phyloP scores from a whole-genome alignment of 73 alveolate species.

The Paramecium bursaria region DNA sequence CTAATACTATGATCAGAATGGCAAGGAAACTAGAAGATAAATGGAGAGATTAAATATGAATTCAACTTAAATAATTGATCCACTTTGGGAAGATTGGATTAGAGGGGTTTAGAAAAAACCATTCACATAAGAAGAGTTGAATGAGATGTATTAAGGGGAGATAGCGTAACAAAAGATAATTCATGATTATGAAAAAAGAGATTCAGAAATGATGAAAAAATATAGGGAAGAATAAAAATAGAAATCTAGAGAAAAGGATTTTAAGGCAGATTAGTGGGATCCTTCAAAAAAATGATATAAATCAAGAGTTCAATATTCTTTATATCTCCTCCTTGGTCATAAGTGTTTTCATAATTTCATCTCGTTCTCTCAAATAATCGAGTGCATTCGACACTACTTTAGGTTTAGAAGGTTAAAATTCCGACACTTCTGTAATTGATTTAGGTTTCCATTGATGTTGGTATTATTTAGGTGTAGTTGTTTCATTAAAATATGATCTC shows the following conservation, averaged over 20 bases:
- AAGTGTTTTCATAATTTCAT: conserved; percentile 9
- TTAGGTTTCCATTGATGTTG: too few species aligned
- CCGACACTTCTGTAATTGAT: too few species aligned
- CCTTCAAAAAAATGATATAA: too few species aligned
- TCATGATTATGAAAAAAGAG: neutral
- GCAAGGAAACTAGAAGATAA: conserved; percentile 10
- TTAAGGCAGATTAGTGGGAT: too few species aligned
- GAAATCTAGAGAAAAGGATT: too few species aligned
- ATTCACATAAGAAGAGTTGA: conserved; percentile 18
- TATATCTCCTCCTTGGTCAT: conserved; percentile 38
- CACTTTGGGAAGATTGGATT: conserved; percentile 50
- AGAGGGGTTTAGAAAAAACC: conserved; percentile 1
- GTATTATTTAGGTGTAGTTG: too few species aligned
- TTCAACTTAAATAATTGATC: conserved; percentile 51
- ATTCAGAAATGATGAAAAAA: neutral
- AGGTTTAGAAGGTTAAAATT: too few species aligned
- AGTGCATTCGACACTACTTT: conserved; percentile 22
- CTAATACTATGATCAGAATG: conserved; percentile 26
- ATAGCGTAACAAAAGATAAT: too few species aligned
- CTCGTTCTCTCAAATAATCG: conserved; percentile 48
- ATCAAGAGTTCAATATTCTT: too few species aligned
- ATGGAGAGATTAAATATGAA: conserved; percentile 9
- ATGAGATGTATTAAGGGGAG: neutral
- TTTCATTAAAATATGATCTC: too few species aligned
- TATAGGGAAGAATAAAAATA: too few species aligned